Conservation (phyloP, 805 yeast genomes). For the Hermanozyma aechmeae region DNA sequence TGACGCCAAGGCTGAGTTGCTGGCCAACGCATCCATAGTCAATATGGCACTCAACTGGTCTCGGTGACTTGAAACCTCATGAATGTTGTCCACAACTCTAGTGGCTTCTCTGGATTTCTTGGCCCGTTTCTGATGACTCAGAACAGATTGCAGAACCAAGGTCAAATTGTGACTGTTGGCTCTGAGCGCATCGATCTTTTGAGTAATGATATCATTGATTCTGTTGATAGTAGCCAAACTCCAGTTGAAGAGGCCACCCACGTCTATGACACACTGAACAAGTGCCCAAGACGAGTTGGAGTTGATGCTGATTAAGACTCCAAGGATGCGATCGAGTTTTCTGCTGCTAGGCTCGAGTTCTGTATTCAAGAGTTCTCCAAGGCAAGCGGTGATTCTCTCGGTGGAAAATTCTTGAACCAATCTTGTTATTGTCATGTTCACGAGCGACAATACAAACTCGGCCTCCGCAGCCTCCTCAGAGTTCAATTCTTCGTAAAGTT, state of each 20-base stretch:
- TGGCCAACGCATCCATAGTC: constrained; percentile 19
- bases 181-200: constrained; percentile 37
- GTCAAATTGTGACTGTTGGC: constrained; percentile 37
- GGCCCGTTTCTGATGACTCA: constrained; percentile 15
- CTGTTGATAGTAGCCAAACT: constrained; percentile 39
- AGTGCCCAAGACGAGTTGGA: constrained; percentile 51
- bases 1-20: constrained; percentile 18
- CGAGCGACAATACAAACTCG: constrained; percentile 7
- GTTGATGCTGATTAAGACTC: constrained; percentile 20
- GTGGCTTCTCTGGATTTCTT: constrained; percentile 7
- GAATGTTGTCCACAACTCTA: constrained; percentile 14
- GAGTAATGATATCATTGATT: constrained; percentile 35
- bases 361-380: constrained; percentile 22
- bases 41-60: constrained; percentile 25
- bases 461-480: constrained; percentile 4
- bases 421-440: constrained; percentile 37
- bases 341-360: constrained; percentile 15
- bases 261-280: constrained; percentile 59
- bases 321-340: constrained; percentile 30
- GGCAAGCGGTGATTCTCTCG: constrained; percentile 45
- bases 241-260: constrained; percentile 66
- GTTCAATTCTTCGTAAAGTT: constrained; percentile 8
- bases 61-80: constrained; percentile 18
- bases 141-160: constrained; percentile 35
- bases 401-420: constrained; percentile 56